Conservation (phyloP, 306 rosid genomes). For the Luffa acutangula region DNA sequence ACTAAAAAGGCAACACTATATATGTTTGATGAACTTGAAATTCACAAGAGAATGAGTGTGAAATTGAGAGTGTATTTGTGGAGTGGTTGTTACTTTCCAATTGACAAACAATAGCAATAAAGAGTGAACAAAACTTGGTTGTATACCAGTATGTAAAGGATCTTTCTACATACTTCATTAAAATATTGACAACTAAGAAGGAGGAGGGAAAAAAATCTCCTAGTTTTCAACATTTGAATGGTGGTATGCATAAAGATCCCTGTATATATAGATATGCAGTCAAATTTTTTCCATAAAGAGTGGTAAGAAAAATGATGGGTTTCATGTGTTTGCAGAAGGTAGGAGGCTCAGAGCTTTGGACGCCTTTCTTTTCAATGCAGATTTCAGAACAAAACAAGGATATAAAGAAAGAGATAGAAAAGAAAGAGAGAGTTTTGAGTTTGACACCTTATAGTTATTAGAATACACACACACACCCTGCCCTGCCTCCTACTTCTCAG, state of each 20-base stretch:
- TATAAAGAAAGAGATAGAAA: neutral
- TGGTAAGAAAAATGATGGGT: constrained; percentile 42
- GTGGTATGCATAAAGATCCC: no score
- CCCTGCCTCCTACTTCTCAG: neutral
- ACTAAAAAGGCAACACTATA: neutral
- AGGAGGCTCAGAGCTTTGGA: constrained; percentile 29
- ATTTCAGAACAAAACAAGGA: neutral
- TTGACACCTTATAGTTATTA: constrained; percentile 4
- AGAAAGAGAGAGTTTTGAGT: neutral
- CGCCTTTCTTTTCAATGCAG: constrained; percentile 44
- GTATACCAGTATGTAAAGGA: no score
- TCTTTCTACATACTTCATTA: no score
- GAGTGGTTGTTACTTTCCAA: constrained; percentile 45
- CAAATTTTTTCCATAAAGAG: neutral
- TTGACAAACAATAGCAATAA: neutral
- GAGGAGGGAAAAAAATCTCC: no score
- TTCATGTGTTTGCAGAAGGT: constrained; percentile 32
- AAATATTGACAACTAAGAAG: no score
- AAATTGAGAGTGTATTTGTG: neutral
- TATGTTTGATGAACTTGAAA: neutral
- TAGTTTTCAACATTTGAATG: no score
- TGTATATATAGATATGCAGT: no score
- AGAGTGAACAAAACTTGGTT: no score
- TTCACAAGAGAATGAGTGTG: neutral
- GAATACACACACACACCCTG: neutral